phyloP scores from a whole-genome alignment of 1,284 basidiomycete species.

The Ustilago vetiveriae region DNA sequence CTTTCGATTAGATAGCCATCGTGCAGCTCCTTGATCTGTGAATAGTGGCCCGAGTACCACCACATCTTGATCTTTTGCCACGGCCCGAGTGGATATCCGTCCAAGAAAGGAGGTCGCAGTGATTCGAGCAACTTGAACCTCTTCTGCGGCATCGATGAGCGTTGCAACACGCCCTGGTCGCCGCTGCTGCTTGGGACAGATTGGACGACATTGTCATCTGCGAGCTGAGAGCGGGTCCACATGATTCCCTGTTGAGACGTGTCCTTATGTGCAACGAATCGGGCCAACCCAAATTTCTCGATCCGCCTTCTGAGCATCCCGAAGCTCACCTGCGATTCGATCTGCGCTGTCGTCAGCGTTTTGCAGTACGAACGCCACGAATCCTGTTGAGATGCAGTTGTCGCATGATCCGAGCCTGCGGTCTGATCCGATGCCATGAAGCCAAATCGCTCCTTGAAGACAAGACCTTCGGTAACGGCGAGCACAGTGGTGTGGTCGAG shows the following conservation, averaged over 20 bases:
- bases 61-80: slow-evolving; percentile 55
- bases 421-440: slow-evolving; percentile 21
- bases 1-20: slow-evolving; percentile 46
- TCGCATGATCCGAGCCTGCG: not conserved
- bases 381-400: not conserved
- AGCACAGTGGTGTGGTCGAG: slow-evolving; percentile 64
- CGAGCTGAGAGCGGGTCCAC: slow-evolving; percentile 43
- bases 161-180: slow-evolving; percentile 23
- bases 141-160: slow-evolving; percentile 38
- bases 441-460: slow-evolving; percentile 51
- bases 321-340: slow-evolving; percentile 58
- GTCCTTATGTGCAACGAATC: slow-evolving; percentile 63
- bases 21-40: slow-evolving; percentile 38
- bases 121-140: slow-evolving; percentile 55
- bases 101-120: slow-evolving; percentile 63
- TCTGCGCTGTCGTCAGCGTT: slow-evolving; percentile 52
- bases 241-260: slow-evolving; percentile 58
- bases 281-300: slow-evolving; percentile 65
- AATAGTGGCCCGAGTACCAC: slow-evolving; percentile 54
- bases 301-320: slow-evolving; percentile 57
- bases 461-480: slow-evolving; percentile 61
- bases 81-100: slow-evolving; percentile 60
- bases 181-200: not conserved
- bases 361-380: slow-evolving; percentile 43
- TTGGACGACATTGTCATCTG: not conserved